phyloP scores from a whole-genome alignment of 805 yeast genomes.

The Saturnispora silvae region DNA sequence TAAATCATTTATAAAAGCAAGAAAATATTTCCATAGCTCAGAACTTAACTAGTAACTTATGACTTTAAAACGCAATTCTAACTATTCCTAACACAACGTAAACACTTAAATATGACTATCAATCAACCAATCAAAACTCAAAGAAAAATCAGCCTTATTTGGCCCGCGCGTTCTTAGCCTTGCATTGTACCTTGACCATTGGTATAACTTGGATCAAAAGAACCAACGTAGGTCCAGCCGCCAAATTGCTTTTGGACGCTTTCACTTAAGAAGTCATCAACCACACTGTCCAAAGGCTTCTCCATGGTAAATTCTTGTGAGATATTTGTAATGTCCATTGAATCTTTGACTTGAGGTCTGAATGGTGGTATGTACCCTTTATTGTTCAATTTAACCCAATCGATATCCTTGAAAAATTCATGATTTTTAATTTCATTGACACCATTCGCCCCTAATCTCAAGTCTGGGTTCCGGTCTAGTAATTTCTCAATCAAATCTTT shows the following conservation, averaged over 20 bases:
- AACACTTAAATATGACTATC: no score
- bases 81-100: no score
- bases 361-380: conserved; percentile 93
- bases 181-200: no score
- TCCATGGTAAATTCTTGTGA: conserved; percentile 89
- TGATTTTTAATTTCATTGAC: conserved; percentile 78
- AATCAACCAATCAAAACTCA: no score
- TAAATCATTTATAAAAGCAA: no score
- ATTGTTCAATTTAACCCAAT: conserved; percentile 73
- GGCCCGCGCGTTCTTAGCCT: no score
- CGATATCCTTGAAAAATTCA: conserved; percentile 78
- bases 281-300: conserved; percentile 90
- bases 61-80: no score
- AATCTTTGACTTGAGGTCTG: conserved; percentile 80
- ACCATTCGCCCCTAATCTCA: conserved; percentile 69
- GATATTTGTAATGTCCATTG: conserved; percentile 86
- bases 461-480: conserved; percentile 74
- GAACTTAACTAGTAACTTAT: no score
- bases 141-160: no score
- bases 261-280: conserved; percentile 82
- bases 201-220: conserved; percentile 21
- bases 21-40: no score
- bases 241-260: conserved; percentile 97
- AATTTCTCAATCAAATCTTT: conserved; percentile 66
- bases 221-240: conserved; percentile 93